phyloP scores from a whole-genome alignment of 2,329 filamentous ascomycete genomes.

The Ascochyta koolunga region DNA sequence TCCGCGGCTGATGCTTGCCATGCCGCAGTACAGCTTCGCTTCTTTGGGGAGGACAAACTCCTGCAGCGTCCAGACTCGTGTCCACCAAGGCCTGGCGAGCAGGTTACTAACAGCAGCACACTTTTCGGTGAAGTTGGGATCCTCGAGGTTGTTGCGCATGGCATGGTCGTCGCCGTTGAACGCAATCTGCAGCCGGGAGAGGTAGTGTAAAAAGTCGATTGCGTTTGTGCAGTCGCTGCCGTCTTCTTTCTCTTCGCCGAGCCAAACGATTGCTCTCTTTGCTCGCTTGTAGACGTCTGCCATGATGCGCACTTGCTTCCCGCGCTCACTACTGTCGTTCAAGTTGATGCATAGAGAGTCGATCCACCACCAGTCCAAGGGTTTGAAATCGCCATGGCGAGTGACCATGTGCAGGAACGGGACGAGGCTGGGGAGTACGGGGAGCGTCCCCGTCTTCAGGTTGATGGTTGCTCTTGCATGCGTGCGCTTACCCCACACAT shows the following conservation, averaged over 20 bases:
- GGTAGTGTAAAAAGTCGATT: slow-evolving; percentile 31
- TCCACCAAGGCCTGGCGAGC: slow-evolving; percentile 38
- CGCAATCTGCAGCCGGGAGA: slow-evolving; percentile 25
- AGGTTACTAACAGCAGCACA: slow-evolving; percentile 33
- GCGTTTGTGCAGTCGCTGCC: slow-evolving; percentile 37
- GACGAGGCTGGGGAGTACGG: slow-evolving; percentile 27
- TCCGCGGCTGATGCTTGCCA: slow-evolving; percentile 27
- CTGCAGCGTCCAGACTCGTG: slow-evolving; percentile 36
- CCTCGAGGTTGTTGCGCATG: slow-evolving; percentile 25
- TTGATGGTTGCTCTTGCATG: slow-evolving; percentile 17
- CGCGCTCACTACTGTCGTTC: slow-evolving; percentile 30
- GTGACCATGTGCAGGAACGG: slow-evolving; percentile 35
- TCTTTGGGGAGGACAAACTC: slow-evolving; percentile 39
- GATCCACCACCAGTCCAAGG: slow-evolving; percentile 41
- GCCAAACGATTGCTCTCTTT: slow-evolving; percentile 32
- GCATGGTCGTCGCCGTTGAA: slow-evolving; percentile 26
- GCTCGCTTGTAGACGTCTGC: slow-evolving; percentile 36
- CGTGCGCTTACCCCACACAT: slow-evolving; percentile 34
- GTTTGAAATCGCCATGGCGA: slow-evolving; percentile 26
- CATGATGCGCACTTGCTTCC: slow-evolving; percentile 42
- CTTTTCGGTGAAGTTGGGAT: slow-evolving; percentile 21
- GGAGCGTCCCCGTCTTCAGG: slow-evolving; percentile 23
- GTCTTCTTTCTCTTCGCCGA: slow-evolving; percentile 51
- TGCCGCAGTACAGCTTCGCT: slow-evolving; percentile 35
- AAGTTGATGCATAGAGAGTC: slow-evolving; percentile 42